Evolutionary conservation across 306 rosid species (phyloP), one percentile per base, ranked within the genome.

Genomic region (Cucumis melo): DNA sequence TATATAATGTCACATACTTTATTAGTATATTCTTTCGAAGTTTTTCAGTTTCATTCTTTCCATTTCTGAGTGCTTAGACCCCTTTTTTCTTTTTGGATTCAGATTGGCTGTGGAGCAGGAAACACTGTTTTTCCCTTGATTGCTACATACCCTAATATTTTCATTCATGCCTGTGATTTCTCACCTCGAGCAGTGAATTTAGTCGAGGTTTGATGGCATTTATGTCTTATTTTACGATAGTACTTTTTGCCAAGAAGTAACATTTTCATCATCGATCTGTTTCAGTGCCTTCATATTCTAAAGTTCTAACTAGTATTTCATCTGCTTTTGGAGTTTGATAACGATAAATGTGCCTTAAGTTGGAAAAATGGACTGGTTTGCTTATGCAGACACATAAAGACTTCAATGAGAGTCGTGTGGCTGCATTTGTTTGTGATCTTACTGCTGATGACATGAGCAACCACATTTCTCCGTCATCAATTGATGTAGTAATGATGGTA

Each of bases 41-140:
- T 17, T 65, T 42, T 21, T 42, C 56, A 20, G 36, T 41, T 79
- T 81, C 60, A 48, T 42, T 60, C 65, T 44, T 51, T 61, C 39
- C 38, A 57, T 48, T 65, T 66, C 74, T 75, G 39, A 61, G 41
- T 54, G 55, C 57, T 34, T 44, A 63, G 46, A 20, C 41, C 78
- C 29, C 32, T 75, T 76, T 50, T 60, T 42, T 71, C 15, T 80
- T 74, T 79, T 61, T 54, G 66, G 61, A 17, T 67, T 80, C 93
- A 94, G 98, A 87, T 81, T 72, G 97, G 96, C 56, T 91, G 97
- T 83, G 97, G 97, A 84, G 93, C 94, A 76, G 98, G 98, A 78
- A 94, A 94, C 82, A 91, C 93, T n/a, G 87, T 87, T 59, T 94
- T 90, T 73, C 98, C 98, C 48, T 87, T 94, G 86, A 79, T 94